These are phyloP conservation scores for Fusarium cicatricum DNA, from an alignment of 2,329 filamentous ascomycete species.

Conservation along the genomic window DNA sequence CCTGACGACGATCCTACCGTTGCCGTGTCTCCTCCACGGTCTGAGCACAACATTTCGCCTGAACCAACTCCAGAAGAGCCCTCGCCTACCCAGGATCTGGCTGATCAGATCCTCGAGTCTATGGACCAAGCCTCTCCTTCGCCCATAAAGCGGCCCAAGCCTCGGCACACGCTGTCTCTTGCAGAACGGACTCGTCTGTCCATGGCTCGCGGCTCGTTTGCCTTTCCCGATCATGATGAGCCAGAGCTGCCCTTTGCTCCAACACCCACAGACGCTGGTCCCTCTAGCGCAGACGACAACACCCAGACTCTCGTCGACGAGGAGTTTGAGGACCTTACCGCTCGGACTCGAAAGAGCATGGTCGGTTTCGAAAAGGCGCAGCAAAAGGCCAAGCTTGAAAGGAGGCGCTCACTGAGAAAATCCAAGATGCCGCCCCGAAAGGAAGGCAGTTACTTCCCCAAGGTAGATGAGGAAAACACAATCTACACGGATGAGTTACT, in stretches of 20 bases:
- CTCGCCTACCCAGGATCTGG: conserved; percentile 55
- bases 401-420: conserved; percentile 59
- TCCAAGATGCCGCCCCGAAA: conserved; percentile 50
- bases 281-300: conserved; percentile 28
- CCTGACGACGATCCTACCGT: conserved; percentile 29
- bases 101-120: conserved; percentile 64
- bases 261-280: conserved; percentile 11
- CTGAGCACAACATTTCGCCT: conserved; percentile 16
- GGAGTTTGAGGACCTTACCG: conserved; percentile 59
- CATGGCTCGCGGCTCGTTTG: conserved; percentile 70
- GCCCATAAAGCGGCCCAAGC: conserved; percentile 58
- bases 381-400: conserved; percentile 67
- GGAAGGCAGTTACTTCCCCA: conserved; percentile 58
- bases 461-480: conserved; percentile 52
- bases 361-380: conserved; percentile 67
- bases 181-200: conserved; percentile 83
- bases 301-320: conserved; percentile 28
- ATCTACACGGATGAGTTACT: conserved; percentile 75
- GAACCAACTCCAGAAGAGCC: conserved; percentile 13
- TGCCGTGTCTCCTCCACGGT: conserved; percentile 22
- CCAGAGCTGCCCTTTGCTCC: conserved; percentile 34
- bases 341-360: conserved; percentile 69
- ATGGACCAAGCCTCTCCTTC: conserved; percentile 66
- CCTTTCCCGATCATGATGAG: conserved; percentile 45
- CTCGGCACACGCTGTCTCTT: conserved; percentile 67